Base-by-base conservation (phyloP, 495 filamentous ascomycete species). In the Echria macrotheca region DNA sequence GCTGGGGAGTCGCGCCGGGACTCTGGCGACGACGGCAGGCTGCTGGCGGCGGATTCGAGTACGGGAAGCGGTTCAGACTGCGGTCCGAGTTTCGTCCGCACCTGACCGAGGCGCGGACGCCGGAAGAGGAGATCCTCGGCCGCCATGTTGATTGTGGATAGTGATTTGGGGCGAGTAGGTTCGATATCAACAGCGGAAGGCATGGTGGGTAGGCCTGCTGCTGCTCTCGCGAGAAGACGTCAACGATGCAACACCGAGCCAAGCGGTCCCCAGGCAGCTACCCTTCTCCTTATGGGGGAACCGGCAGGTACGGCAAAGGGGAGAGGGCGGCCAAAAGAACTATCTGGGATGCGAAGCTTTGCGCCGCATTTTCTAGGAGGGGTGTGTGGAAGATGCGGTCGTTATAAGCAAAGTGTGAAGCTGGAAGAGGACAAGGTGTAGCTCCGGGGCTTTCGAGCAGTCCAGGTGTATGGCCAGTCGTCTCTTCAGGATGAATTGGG, bases 1-100 rank as follows among this genome's bases (percentile, higher is more conserved):
- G 65, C 49, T 10, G 72, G 71, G 10, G 73, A 75, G 33, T 59
- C 60, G 50, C 71, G 63, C 37, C 66, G 64, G 3, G 67, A 73
- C 48, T 47, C 60, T 39, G 72, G 71, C 5, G 66, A 65, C 45
- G 60, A 47, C 25, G 72, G 67, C 3, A 71, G 68, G 44, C 64
- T 68, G 64, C 69, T 73, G 53, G 67, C 61, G 38, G 69, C 63
- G 38, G 67, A 72, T 26, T 55, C 56, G 22, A 68, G 67, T 25
- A 67, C 54, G 24, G 58, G 55, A 41, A 51, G 55, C 43, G 67
- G 58, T 43, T 69, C 63, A 12, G 64, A 57, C 45, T 59, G 61
- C 26, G 57, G 31, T 25, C 55, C 48, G 17, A 72, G 44, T 43
- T 59, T 59, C 17, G 67, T 72, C 49, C 68, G 68, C 47, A 72